phyloP scores from a whole-genome alignment of 176 grass and related monocot genomes.

The Oryza meridionalis region DNA sequence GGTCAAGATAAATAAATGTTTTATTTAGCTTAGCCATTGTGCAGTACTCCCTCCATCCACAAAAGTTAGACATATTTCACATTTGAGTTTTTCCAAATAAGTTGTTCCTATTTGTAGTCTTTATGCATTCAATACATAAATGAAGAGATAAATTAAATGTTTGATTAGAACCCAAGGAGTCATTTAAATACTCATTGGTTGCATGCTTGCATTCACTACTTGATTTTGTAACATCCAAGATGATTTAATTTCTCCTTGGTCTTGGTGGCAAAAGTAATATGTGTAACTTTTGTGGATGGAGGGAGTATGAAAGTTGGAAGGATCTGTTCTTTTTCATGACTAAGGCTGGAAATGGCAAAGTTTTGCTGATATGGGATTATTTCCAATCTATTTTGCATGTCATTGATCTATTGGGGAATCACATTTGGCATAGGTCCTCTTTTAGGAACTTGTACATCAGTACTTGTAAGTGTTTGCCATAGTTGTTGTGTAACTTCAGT shows the following conservation, averaged over 20 bases:
- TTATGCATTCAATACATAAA: too few relatives aligned
- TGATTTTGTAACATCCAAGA: too few relatives aligned
- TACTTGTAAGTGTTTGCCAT: neutral
- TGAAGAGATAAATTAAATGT: too few relatives aligned
- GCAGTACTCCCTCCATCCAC: neutral
- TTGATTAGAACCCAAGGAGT: too few relatives aligned
- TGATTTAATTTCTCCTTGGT: too few relatives aligned
- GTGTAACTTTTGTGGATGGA: too few relatives aligned
- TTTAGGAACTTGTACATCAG: neutral
- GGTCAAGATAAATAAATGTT: conserved; percentile 17
- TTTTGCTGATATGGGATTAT: neutral
- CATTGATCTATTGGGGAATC: neutral
- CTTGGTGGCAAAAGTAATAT: too few relatives aligned
- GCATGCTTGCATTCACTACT: too few relatives aligned
- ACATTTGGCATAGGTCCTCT: neutral
- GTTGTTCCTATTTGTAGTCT: too few relatives aligned
- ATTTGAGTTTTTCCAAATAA: too few relatives aligned
- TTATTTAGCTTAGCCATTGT: neutral
- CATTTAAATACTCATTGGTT: too few relatives aligned
- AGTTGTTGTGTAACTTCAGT: neutral
- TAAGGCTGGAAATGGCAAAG: neutral
- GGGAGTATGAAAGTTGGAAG: neutral
- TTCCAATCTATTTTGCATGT: neutral
- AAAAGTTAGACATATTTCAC: too few relatives aligned
- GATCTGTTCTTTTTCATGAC: neutral